Evolutionary conservation across 345 rosid genomes (phyloP), one percentile per base, ranked within the genome.

Genomic region (Euphorbia pulcherrima): DNA sequence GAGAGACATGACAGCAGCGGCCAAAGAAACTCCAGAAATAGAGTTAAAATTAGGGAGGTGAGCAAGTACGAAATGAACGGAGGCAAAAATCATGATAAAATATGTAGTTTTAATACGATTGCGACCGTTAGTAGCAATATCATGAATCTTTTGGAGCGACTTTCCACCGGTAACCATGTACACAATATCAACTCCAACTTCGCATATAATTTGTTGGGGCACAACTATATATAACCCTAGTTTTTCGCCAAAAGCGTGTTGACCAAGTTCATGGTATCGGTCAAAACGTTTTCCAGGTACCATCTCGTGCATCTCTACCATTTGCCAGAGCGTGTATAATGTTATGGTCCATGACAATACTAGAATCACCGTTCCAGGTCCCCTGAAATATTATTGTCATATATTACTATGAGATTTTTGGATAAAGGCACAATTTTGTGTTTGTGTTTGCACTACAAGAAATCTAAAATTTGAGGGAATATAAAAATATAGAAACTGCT

Each of bases 261-360:
- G 78, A 5, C 75, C 79, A 29, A 75, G 73, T 59, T 75, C 79
- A 61, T 75, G 78, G 35, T 70, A 75, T 23, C 74, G 46, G 54
- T 75, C 78, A 21, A 75, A 75, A 8, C 78, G 73, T 70, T 75
- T 75, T 23, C 78, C 78, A 12, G 74, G 74, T 16, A 75, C 62
- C 78, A 75, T 75, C 33, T 75, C 78, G 55, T 75, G 78, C 78
- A 70, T 75, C 67, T 75, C 74, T 57, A 75, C 78, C 78, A 70
- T 75, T 66, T 75, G 78, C 78, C 78, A 75, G 13, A 75, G 62
- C 0, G 78, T 75, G 58, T 75, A 75, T 11, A 75, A 21, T 3
- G 78, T 75, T 14, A 75, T 75, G n/a, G 61, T 8, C 78, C 74
- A 75, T 51, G 78, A 75, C 13, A 70, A 51, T 13, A 75, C 37